phyloP scores from a whole-genome alignment of 2,329 filamentous ascomycete species.

The Trichoderma sp. region DNA sequence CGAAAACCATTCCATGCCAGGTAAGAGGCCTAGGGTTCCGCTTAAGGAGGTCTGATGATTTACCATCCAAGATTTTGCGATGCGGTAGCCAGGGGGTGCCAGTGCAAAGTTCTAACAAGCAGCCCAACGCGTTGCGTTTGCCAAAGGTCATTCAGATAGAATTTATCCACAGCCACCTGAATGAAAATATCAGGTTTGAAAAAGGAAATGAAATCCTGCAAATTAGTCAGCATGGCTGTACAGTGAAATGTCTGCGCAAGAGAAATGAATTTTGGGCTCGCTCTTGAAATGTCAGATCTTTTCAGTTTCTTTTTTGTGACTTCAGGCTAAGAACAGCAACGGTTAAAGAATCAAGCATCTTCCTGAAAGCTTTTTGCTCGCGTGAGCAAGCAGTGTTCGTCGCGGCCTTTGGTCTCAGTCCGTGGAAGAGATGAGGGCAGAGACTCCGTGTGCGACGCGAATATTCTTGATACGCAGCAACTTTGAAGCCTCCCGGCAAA shows the following conservation, averaged over 20 bases:
- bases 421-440: constrained; percentile 49
- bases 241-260: not conserved
- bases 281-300: constrained; percentile 66
- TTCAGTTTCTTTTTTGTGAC: constrained; percentile 65
- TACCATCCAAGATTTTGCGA: not conserved
- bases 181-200: not conserved
- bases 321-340: constrained; percentile 55
- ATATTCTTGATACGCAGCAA: constrained; percentile 15
- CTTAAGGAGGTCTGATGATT: not conserved
- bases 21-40: not conserved
- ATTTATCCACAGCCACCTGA: not conserved
- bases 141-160: not conserved
- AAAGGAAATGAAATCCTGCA: not conserved
- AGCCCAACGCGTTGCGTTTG: not conserved
- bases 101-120: not conserved
- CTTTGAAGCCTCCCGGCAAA: not conserved
- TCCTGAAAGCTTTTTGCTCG: not conserved
- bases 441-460: constrained; percentile 58
- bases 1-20: constrained; percentile 1
- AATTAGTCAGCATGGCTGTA: constrained; percentile 1
- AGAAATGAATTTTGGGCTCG: not conserved
- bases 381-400: constrained; percentile 48
- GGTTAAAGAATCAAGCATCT: constrained; percentile 48
- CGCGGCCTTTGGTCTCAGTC: constrained; percentile 63
- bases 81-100: not conserved